Percentiles rank a stretch among this genome's conserved stretches.
phyloP scores from a whole-genome alignment of 148 eudicot species.

The Rhododendron molle region DNA sequence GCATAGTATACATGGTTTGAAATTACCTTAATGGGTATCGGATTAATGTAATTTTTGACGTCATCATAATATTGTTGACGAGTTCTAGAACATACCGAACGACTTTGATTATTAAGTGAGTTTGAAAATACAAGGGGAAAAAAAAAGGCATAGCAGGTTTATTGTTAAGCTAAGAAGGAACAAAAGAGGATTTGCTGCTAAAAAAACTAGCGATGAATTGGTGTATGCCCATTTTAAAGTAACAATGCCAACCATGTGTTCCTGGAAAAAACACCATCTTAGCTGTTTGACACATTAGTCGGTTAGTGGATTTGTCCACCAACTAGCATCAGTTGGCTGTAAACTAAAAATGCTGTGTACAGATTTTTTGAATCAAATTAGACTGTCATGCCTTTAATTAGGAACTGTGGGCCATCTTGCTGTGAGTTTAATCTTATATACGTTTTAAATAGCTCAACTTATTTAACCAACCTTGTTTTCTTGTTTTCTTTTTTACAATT shows the following conservation, averaged over 20 bases:
- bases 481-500: not conserved
- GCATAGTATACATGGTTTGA: not conserved
- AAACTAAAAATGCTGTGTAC: not conserved
- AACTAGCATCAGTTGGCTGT: not conserved
- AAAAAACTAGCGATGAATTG: not conserved
- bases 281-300: not conserved
- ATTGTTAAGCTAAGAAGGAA: not conserved
- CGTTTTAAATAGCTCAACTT: not conserved
- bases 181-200: not conserved
- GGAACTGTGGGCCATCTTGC: not conserved
- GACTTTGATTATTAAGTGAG: not conserved
- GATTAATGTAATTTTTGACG: not conserved
- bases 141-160: not conserved
- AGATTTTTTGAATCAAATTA: not conserved
- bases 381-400: not conserved
- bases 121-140: not conserved
- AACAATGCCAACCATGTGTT: slow-evolving; percentile 1
- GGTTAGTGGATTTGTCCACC: not conserved
- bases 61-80: not conserved
- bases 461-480: not conserved
- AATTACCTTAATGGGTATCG: not conserved
- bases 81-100: not conserved
- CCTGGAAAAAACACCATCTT: not conserved
- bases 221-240: not conserved
- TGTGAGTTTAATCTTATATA: not conserved